phyloP scores from a whole-genome alignment of 345 rosid species.

The Erucastrum elatum region DNA sequence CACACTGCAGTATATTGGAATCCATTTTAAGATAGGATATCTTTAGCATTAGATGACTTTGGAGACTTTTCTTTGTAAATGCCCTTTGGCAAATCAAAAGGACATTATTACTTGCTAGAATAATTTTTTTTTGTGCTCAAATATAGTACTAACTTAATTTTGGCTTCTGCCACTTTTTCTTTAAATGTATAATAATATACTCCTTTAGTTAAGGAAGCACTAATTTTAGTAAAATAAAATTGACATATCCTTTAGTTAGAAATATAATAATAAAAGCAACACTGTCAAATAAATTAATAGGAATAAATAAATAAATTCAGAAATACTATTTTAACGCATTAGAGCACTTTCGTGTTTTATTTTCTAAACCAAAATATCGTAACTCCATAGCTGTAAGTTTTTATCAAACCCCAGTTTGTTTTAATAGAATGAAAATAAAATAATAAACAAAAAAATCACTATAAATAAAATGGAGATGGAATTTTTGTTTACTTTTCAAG shows the following conservation, averaged over 20 bases:
- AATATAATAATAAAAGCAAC: not conserved
- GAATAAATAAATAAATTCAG: too few species aligned
- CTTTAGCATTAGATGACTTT: not conserved
- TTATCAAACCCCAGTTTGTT: not conserved
- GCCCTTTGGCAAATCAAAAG: not conserved
- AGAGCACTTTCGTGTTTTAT: not conserved
- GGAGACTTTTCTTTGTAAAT: not conserved
- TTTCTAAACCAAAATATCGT: not conserved
- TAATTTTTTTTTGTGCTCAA: not conserved
- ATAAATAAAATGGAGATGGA: too few species aligned
- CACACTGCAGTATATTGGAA: not conserved
- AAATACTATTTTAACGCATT: too few species aligned
- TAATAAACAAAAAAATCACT: too few species aligned
- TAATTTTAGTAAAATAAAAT: too few species aligned
- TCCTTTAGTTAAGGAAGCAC: too few species aligned
- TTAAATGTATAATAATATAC: too few species aligned
- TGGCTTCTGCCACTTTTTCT: not conserved
- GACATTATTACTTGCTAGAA: not conserved
- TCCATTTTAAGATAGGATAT: not conserved
- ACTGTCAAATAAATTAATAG: not conserved
- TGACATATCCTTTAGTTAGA: not conserved
- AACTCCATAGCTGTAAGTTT: not conserved
- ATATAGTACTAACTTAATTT: not conserved
- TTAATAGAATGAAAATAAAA: not conserved
- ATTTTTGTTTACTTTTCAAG: too few species aligned